phyloP scores from a whole-genome alignment of 176 grass and related monocot genomes.

The Tillandsia fasciculata region DNA sequence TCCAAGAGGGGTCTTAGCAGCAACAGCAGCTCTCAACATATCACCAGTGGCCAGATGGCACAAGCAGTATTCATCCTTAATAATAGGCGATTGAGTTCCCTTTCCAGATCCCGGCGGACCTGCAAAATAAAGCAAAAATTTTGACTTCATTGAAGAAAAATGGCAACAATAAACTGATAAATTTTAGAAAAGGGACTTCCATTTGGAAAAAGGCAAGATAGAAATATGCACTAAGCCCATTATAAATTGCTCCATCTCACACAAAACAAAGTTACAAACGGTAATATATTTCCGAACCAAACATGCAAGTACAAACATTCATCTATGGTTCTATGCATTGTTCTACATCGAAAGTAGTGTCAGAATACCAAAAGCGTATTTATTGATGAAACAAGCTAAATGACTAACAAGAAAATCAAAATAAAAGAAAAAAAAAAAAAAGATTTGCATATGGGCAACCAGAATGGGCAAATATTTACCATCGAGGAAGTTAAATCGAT shows the following conservation, averaged over 20 bases:
- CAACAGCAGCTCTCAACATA: slow-evolving; percentile 91
- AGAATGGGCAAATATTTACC: too few relatives aligned
- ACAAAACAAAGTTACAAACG: background rate
- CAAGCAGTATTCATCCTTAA: slow-evolving; percentile 91
- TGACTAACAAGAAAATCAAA: background rate
- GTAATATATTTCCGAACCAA: background rate
- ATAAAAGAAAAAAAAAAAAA: background rate
- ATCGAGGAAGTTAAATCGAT: background rate
- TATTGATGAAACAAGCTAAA: background rate
- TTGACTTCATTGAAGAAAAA: background rate
- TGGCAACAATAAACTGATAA: background rate
- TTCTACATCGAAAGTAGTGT: background rate
- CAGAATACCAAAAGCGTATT: background rate
- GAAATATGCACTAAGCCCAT: background rate
- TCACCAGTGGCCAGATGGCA: slow-evolving; percentile 98
- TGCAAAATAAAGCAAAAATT: slow-evolving; percentile 20
- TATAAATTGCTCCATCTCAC: background rate
- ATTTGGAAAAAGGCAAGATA: background rate
- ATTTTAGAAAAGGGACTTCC: background rate
- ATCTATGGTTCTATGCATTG: background rate
- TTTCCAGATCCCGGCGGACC: slow-evolving; percentile 95
- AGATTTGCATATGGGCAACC: too few relatives aligned
- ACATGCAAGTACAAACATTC: background rate
- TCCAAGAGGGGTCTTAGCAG: slow-evolving; percentile 84
- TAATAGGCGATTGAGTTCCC: slow-evolving; percentile 81